phyloP scores from a whole-genome alignment of 768 basidiomycete species.

The Serendipita sp. region DNA sequence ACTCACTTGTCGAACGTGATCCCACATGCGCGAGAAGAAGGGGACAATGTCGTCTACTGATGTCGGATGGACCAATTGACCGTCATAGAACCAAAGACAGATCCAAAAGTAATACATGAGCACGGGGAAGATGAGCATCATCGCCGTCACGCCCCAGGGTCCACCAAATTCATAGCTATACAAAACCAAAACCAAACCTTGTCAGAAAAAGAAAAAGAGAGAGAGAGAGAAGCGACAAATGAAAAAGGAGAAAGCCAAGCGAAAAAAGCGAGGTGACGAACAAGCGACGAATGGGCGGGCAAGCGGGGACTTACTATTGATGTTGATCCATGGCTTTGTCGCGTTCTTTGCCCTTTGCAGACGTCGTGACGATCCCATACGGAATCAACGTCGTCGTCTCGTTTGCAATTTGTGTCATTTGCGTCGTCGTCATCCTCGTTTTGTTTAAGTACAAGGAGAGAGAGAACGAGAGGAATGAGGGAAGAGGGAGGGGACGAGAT shows the following conservation, averaged over 20 bases:
- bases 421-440: background rate
- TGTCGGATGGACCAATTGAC: conserved; percentile 51
- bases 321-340: conserved; percentile 65
- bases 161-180: conserved; percentile 91
- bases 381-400: background rate
- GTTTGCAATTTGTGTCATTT: background rate
- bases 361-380: conserved; percentile 15
- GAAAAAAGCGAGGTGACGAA: background rate
- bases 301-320: conserved; percentile 27
- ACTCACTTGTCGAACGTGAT: conserved; percentile 61
- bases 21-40: conserved; percentile 70
- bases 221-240: background rate
- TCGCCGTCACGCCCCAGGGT: conserved; percentile 74
- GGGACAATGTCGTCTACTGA: conserved; percentile 57
- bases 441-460: background rate
- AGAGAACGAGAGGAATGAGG: background rate
- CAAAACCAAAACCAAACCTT: background rate
- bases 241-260: conserved; percentile 2
- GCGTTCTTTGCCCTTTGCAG: conserved; percentile 54
- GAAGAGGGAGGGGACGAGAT: too few species aligned
- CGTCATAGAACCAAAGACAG: conserved; percentile 92
- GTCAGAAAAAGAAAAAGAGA: background rate
- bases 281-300: background rate
- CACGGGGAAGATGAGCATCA: conserved; percentile 86
- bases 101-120: conserved; percentile 99